Evolutionary conservation across 2,329 filamentous ascomycete genomes (phyloP), one percentile per base, ranked within the genome.

Genomic region (Chaetomium strumarium): DNA sequence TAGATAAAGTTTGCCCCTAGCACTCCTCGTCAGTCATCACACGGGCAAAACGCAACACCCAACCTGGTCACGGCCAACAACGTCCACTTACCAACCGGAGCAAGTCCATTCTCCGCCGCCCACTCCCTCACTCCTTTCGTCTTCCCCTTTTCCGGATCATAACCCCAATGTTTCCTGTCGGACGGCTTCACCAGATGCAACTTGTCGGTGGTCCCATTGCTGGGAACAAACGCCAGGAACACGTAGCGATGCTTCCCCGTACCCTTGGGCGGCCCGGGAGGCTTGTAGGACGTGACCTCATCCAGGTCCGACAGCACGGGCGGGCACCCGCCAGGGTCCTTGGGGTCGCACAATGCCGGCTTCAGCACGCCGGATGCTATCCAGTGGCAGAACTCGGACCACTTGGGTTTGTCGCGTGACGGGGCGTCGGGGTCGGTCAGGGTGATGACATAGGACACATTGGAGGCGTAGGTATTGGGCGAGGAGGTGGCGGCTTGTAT

Each of bases 351-450:
- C 7, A 36, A 36, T 29, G 40, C 17, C 17, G 40, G 38, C 46
- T 41, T 8, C n/a, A 45, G 10, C 3, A 58, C 56, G 1, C 62
- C 53, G 1, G 62, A 59, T 3, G 69, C 67, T 43, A 75, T 69
- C 70, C 71, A 75, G 60, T 75, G 73, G 55, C 72, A 75, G 60
- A 73, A 67, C 62, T 75, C 72, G 7, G 70, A 68, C 70, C 70
- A 74, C 51, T 70, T 67, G 2, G 72, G 71, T 50, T 75, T 60
- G 38, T 70, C 62, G 4, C 70, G 67, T 0, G 71, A 72, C 0
- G 70, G 70, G 1, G 72, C 72, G 49, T 75, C 72, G 0, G 73
- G 72, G 58, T 75, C 73, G 4, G 70, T 73, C 6, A 74, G 58
- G 5, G 66, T 60, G 44, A 72, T 54, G 6, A 63, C 60, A 49